phyloP scores from a whole-genome alignment of 257 asterid species.

The Catharanthus roseus region DNA sequence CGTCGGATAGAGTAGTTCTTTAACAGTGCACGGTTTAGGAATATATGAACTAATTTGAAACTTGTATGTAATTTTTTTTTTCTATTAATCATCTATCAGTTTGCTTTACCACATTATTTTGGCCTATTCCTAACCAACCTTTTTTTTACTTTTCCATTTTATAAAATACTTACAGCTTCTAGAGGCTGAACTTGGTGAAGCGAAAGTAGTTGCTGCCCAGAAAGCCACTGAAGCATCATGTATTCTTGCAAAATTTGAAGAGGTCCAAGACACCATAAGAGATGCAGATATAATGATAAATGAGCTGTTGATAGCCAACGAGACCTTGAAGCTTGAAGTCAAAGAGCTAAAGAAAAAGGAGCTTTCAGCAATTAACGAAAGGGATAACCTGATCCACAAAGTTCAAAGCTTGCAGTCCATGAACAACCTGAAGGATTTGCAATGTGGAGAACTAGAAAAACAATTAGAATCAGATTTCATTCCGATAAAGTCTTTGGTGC shows the following conservation, averaged over 20 bases:
- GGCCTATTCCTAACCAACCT: neutral
- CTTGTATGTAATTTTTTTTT: neutral
- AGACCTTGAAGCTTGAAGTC: slow-evolving; percentile 61
- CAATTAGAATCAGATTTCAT: slow-evolving; percentile 47
- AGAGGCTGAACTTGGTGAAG: slow-evolving; percentile 74
- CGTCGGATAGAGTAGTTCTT: neutral
- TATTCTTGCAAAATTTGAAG: slow-evolving; percentile 79
- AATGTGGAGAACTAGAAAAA: slow-evolving; percentile 40
- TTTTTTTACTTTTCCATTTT: too few species aligned
- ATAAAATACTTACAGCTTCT: slow-evolving; percentile 46
- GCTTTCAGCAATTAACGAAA: slow-evolving; percentile 33
- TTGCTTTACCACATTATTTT: neutral
- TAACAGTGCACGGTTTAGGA: neutral
- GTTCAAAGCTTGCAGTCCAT: slow-evolving; percentile 54
- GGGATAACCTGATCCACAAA: slow-evolving; percentile 40
- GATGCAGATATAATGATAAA: slow-evolving; percentile 92
- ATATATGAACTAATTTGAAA: neutral
- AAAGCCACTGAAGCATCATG: slow-evolving; percentile 83
- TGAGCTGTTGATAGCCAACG: slow-evolving; percentile 83
- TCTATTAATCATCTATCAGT: neutral
- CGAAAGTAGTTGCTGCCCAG: slow-evolving; percentile 67
- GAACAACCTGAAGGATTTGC: slow-evolving; percentile 45
- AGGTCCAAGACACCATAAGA: slow-evolving; percentile 77
- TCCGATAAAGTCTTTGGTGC: slow-evolving; percentile 37
- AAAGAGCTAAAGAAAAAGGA: slow-evolving; percentile 51